Percentiles rank a stretch among this genome's conserved stretches.
Conservation (phyloP, 140 eudicot genomes). For the Senecio squalidus region DNA sequence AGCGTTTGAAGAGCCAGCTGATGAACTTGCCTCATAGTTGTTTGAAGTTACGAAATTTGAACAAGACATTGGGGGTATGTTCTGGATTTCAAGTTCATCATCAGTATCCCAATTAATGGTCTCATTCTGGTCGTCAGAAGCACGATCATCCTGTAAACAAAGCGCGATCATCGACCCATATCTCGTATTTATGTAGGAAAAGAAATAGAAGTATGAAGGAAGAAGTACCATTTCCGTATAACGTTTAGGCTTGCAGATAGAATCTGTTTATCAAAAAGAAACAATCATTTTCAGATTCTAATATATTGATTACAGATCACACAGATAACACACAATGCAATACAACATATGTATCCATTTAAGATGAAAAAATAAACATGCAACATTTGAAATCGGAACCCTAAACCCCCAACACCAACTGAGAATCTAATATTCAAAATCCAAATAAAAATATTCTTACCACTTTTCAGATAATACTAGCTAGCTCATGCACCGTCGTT, state of each 20-base stretch:
- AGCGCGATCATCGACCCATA: too few species aligned
- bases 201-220: too few species aligned
- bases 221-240: constrained; percentile 37
- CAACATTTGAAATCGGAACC: too few species aligned
- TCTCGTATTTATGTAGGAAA: too few species aligned
- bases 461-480: too few species aligned
- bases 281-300: neutral
- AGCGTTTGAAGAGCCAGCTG: constrained; percentile 35
- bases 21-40: constrained; percentile 51
- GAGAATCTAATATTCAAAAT: too few species aligned
- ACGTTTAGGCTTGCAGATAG: constrained; percentile 12
- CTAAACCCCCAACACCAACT: too few species aligned
- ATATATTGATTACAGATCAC: neutral
- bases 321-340: too few species aligned
- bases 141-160: constrained; percentile 36
- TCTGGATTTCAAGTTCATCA: constrained; percentile 49
- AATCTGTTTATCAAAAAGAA: constrained; percentile 31
- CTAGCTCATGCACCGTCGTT: too few species aligned
- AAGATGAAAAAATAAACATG: too few species aligned
- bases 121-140: constrained; percentile 35
- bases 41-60: constrained; percentile 21
- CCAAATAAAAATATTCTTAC: too few species aligned
- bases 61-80: constrained; percentile 24
- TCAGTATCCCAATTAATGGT: constrained; percentile 50
- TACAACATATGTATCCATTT: too few species aligned